Base-by-base conservation (phyloP, 306 rosid genomes). In the Rubus parviflorus region DNA sequence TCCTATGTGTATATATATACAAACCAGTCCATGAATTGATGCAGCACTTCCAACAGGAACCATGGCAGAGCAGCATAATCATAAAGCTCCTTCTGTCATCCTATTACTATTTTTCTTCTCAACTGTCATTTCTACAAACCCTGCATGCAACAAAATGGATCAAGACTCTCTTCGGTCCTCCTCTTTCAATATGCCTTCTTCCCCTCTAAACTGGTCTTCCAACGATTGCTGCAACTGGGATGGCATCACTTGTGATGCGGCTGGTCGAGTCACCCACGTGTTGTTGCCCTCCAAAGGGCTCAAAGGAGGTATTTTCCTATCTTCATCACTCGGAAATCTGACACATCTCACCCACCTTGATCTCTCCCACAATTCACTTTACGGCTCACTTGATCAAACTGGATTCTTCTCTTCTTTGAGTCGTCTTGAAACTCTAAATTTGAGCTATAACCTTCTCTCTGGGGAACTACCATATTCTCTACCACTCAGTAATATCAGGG, bases 181-280 rank as follows among this genome's bases (percentile, higher is more conserved):
- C 8, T 48, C 46, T 30, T 70, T 70, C 1, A 5, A 16, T 16
- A 16, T 2, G 35, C 35, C 74, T 1, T 70, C 52, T 30, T 19
- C 62, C 8, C 2, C 17, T 2, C 35, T 70, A 17, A 70, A 70
- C n/a, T 70, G 61, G 75, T 49, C 74, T 70, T 70, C 75, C 12
- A 51, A 3, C 17, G 62, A 49, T 51, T 51, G 75, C 9, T 70
- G 62, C n/a, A 22, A 25, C 16, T 51, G 75, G 61, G 75, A 70
- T 5, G 75, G 62, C 19, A 51, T 51, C 47, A 12, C 46, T 70
- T 70, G 62, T 70, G 62, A 35, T 17, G 2, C 0, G 6, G 3
- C n/a, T 19, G 60, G 74, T 15, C 17, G 43, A 7, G 74, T 70
- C 8, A 69, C 58, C 1, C 74, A 70, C 7, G 8, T 70, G 6